Base-by-base conservation (phyloP, 139 green algal genomes). In the Pleodorina starrii region DNA sequence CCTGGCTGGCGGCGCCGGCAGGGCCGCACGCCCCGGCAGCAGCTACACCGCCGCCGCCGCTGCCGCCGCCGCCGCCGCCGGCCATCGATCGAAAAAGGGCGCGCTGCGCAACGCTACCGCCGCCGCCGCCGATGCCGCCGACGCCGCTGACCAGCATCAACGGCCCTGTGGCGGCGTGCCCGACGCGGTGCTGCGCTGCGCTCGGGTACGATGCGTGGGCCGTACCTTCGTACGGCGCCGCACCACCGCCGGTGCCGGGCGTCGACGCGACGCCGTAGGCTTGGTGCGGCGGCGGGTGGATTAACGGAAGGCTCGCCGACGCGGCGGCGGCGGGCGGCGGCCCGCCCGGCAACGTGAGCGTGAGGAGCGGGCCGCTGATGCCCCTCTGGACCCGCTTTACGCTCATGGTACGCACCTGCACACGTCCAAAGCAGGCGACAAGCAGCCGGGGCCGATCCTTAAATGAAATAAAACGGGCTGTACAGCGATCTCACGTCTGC, bases 301-400 rank as follows among this genome's bases (percentile, higher is more conserved):
- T 42, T 6, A 17, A n/a, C 10, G 74, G 74, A 27, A 82, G 44
- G 27, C 44, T 82, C 11, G 27, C 44, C 1, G 74, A 82, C 1
- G 19, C 42, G 21, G 43, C 72, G 40, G 72, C 72, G 40, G 40
- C 38, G 17, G 69, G 69, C 69, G 38, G 36, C 36, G 48, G 32
- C 21, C 63, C 63, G 29, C 63, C 63, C 63, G 27, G 27, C 63
- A 73, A 16, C 63, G 63, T 35, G 2, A 73, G 63, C 14, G 40
- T 51, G 43, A 35, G 35, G 40, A 51, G 40, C 27, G 40, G 72
- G 4, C 72, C 72, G 43, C 72, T 80, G 38, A 17, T 54, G 14
- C 43, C 60, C 25, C 81, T 59, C 60, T 87, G 81, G 21, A 87
- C 81, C 4, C 81, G 81, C 44, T 87, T 87, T 14, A 87, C 81